Evolutionary conservation across 768 basidiomycete genomes (phyloP), one percentile per base, ranked within the genome.

Genomic region (Pulveroboletus sp.): DNA sequence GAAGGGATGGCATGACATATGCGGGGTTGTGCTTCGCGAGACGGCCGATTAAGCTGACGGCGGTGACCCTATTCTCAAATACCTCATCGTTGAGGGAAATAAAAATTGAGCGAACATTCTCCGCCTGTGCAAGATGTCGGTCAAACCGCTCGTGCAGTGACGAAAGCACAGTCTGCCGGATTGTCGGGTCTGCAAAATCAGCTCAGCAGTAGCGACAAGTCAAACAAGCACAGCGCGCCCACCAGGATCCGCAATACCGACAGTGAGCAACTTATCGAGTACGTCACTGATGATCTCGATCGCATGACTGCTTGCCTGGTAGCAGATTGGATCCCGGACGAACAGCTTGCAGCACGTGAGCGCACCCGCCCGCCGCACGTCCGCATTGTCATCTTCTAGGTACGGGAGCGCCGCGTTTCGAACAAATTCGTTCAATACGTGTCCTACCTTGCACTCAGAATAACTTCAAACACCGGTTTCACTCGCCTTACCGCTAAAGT

Each of bases 271-370:
- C 68, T 97, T 98, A 67, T 96, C 93, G 37, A 98, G 77, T n/a
- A 98, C 94, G 56, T 98, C 95, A 66, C 91, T 92, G 62, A 99
- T 94, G 51, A 98, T 85, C 62, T 97, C 92, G 47, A 96, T 95
- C 8, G 94, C 89, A 68, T 97, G 90, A 58, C 85, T 93, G 72
- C 92, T 95, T 9, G 93, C 86, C 70, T 97, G 94, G 58, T 89
- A 91, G 65, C 91, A 93, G 44, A 98, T 96, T 0, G 94, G 93
- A 70, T 99, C 96, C 49, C 85, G 83, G 51, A 93, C 84, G 63
- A 98, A 95, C 13, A 98, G 78, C 40, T 80, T 81, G 60, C 93
- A 96, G 64, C 93, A 97, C 1, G 94, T 93, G 40, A 89, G 65
- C 4, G 95, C 96, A 10, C 95, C 93, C 6, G 92, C 90, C 28